phyloP scores from a whole-genome alignment of 148 eudicot genomes.

The Rhododendron mucronatum region DNA sequence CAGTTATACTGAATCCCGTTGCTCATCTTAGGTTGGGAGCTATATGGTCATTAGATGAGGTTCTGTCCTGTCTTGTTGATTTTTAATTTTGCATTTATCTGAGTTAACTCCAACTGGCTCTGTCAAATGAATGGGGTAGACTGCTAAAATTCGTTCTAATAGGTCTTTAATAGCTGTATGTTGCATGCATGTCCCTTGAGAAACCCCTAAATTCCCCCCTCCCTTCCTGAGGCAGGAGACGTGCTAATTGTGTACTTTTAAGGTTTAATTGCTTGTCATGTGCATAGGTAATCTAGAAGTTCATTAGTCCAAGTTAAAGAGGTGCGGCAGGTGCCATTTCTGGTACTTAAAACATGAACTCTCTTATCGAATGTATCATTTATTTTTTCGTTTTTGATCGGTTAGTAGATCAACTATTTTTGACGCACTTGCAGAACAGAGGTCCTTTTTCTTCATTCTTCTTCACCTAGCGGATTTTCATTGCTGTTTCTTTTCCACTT shows the following conservation, averaged over 20 bases:
- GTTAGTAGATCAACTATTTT: background rate
- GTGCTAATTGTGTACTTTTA: background rate
- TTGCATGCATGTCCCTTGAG: background rate
- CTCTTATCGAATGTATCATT: background rate
- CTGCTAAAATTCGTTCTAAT: background rate
- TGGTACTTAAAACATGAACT: background rate
- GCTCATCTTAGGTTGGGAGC: background rate
- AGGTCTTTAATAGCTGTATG: background rate
- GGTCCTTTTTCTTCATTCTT: background rate
- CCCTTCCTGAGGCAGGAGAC: background rate
- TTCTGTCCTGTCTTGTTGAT: background rate
- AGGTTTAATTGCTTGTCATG: background rate
- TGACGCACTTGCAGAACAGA: background rate
- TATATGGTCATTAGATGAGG: background rate
- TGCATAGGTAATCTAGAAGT: background rate
- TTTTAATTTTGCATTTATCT: background rate
- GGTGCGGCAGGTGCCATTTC: background rate
- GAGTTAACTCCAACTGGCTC: background rate
- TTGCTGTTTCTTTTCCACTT: constrained; percentile 7
- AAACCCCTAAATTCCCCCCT: background rate
- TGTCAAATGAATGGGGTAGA: background rate
- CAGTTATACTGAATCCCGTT: background rate
- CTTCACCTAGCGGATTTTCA: background rate
- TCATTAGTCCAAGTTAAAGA: background rate
- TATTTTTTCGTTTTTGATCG: background rate